Evolutionary conservation across 352 stramenopile species (phyloP), one percentile per base, ranked within the genome.

Genomic region (Halophytophthora polymorphica): DNA sequence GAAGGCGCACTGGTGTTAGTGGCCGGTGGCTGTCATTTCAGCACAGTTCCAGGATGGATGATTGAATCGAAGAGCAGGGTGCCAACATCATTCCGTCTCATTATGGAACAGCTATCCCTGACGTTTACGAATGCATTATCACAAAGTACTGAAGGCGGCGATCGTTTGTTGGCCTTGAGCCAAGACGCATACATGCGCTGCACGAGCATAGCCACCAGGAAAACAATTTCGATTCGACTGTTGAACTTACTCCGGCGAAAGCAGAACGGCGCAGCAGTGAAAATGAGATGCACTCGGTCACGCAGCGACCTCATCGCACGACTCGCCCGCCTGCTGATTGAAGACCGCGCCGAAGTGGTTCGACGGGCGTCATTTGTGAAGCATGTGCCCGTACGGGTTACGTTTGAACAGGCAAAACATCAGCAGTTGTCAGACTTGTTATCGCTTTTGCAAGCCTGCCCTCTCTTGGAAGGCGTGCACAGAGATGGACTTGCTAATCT

Each of bases 271-370:
- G 38, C 36, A 6, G 42, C 43, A 15, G 19, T 58, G 31, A 55
- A 48, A 55, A 43, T 37, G 8, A 44, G 29, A 2, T 52, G 42
- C 18, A 31, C 42, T 7, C 60, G 44, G 23, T 19, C 53, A 7
- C 63, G 61, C 0, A 58, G 35, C 22, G 49, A 37, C 1, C 23
- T 71, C 18, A 39, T 71, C 6, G 56, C 56, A 18, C 36, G 61
- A 14, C 25, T 58, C 14, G 52, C 56, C 4, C 58, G 65, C 18
- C 39, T 71, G 29, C 42, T 71, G 1, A 39, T 71, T 13, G 65
- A 73, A 28, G 61, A 71, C 41, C 65, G 61, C n/a, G 65, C 61
- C 13, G 65, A 73, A 19, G 47, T 63, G 14, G 53, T 71, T 40
- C 65, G 65, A 25, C 65, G 61, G 17, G 61, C 66, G 4, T 52